A percentile compares a stretch with the other conserved stretches of the same genome.
Evolutionary conservation across 1,284 basidiomycete genomes (phyloP).

Genomic region (Exsudoporus floridanus): DNA sequence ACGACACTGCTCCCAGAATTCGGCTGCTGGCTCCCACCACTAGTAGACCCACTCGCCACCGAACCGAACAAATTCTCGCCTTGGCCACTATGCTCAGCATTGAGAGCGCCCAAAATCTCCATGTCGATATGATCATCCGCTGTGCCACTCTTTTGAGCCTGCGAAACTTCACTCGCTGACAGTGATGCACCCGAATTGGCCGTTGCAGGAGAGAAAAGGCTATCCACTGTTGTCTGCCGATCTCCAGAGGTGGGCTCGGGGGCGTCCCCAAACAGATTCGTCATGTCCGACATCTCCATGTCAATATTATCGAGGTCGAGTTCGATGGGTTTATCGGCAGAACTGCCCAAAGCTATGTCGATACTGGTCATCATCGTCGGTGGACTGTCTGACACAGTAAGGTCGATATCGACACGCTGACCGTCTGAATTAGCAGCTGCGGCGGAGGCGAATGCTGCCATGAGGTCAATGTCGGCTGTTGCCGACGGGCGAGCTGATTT

Average conservation of each 20-base stretch:
- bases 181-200: constrained; percentile 17
- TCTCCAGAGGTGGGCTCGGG: constrained; percentile 37
- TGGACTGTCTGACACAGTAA: constrained; percentile 34
- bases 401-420: constrained; percentile 45
- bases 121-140: constrained; percentile 28
- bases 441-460: constrained; percentile 56
- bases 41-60: constrained; percentile 15
- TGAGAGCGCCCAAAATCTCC: constrained; percentile 31
- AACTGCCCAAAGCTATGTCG: constrained; percentile 49
- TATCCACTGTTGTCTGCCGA: constrained; percentile 36
- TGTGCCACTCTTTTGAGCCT: constrained; percentile 11
- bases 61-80: constrained; percentile 25
- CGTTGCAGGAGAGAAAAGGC: constrained; percentile 47
- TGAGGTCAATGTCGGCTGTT: constrained; percentile 61
- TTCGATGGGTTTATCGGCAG: constrained; percentile 77
- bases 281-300: constrained; percentile 55
- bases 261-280: constrained; percentile 52
- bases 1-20: constrained; percentile 29
- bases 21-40: constrained; percentile 11
- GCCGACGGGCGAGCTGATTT: constrained; percentile 60
- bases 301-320: constrained; percentile 70
- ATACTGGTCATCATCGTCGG: constrained; percentile 35
- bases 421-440: constrained; percentile 27
- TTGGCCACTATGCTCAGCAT: constrained; percentile 18
- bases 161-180: constrained; percentile 17